Base-by-base conservation (phyloP, 2,329 filamentous ascomycete species). In the Ophiosphaerella korrae region DNA sequence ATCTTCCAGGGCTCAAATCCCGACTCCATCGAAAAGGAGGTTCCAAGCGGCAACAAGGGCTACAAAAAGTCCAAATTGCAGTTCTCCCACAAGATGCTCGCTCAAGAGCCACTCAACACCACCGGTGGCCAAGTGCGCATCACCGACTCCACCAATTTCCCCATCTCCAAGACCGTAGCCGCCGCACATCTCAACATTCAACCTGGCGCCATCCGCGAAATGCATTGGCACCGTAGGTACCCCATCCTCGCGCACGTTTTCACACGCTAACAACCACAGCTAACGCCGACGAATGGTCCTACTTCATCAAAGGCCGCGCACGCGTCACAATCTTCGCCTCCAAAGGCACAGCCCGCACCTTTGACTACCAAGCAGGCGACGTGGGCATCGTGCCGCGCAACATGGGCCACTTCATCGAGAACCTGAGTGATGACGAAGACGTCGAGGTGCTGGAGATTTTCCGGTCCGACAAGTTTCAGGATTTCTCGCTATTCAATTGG, bases 351-450 rank as follows among this genome's bases (percentile, higher is more conserved):
- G 88, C 88, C 0, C 80, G 88, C 21, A 92, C 89, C 0, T 92
- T 92, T 65, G 85, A 92, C 75, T 92, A 89, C 71, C 75, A 82
- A 5, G 82, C 87, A 1, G 89, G 89, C 2, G 89, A 92, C 62
- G 87, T 91, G 0, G 89, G 87, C 12, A 88, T 92, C 55, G 88
- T 92, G 5, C 89, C 89, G 0, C 80, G 70, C 64, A 90, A 89
- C 67, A 90, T 89, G 80, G 89, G 87, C 3, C 88, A 92, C 67
- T 92, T 90, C 67, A 88, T 93, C 46, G 88, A 93, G 79, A 92
- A 92, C 62, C 84, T 90, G 5, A 79, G 77, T 35, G 86, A 88
- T n/a, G 84, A 89, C 42, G 88, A 91, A 69, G 83, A 88, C 14
- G 74, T 92, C 2, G 85, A 90, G 67, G 88, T 92, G 71, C 76